These are phyloP conservation scores for Salix viminalis DNA, from an alignment of 345 rosid species.

Conservation along the genomic window DNA sequence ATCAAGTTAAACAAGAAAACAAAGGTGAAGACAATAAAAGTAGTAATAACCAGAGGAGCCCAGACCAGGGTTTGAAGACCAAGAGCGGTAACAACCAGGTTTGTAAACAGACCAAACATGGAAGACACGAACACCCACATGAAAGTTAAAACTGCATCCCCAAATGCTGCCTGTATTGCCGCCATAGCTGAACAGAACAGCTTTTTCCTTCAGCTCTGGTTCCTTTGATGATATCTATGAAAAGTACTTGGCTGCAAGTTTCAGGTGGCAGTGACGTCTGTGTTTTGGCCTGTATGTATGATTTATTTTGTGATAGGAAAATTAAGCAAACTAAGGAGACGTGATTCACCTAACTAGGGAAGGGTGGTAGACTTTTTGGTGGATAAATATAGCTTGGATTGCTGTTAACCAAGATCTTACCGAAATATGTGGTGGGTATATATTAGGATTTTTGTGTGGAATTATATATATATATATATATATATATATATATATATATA, in stretches of 20 bases:
- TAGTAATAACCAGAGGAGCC: conserved; percentile 49
- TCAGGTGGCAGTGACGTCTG: background rate
- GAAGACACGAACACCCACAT: conserved; percentile 73
- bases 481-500: no score
- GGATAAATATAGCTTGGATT: background rate
- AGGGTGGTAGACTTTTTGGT: background rate
- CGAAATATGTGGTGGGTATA: background rate
- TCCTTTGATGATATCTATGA: background rate
- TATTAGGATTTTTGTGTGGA: background rate
- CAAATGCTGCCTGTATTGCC: conserved; percentile 56
- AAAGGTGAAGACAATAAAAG: conserved; percentile 55
- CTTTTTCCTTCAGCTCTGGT: background rate
- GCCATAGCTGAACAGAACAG: conserved; percentile 35
- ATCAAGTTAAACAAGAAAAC: conserved; percentile 54
- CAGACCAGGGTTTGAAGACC: conserved; percentile 48
- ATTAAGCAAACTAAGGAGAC: background rate
- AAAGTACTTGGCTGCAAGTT: background rate
- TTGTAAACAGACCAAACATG: conserved; percentile 55
- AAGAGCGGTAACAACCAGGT: conserved; percentile 41
- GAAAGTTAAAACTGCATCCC: conserved; percentile 61
- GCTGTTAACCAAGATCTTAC: background rate
- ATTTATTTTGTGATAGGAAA: background rate
- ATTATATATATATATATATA: no score
- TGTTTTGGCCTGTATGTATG: background rate
- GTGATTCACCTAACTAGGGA: background rate